phyloP scores from a whole-genome alignment of 176 grass and related monocot species.

The Themeda triandra region DNA sequence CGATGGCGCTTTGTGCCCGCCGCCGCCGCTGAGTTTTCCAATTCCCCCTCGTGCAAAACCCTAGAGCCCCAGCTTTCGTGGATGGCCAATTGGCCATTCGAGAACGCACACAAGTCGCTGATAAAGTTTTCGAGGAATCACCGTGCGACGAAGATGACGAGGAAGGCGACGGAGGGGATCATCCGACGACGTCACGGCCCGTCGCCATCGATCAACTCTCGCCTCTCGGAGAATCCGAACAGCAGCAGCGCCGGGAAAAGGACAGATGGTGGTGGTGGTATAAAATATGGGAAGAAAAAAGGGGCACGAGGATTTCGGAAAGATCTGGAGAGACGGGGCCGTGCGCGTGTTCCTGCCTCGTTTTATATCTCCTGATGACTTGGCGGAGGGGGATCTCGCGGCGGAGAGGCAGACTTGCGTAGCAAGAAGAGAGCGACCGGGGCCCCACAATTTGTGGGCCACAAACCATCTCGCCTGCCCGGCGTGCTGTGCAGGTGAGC shows the following conservation, averaged over 20 bases:
- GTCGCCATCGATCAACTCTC: constrained; percentile 6
- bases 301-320: neutral
- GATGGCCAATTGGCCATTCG: neutral
- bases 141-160: constrained; percentile 1
- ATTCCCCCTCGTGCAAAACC: neutral
- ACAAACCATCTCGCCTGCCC: neutral
- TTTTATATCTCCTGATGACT: constrained; percentile 12
- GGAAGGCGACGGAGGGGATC: neutral
- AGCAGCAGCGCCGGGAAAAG: neutral
- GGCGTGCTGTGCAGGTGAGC: too few species aligned
- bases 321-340: neutral
- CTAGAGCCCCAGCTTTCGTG: neutral
- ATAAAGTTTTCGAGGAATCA: neutral
- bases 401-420: neutral
- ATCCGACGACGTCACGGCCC: neutral
- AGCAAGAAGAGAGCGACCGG: neutral
- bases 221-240: neutral
- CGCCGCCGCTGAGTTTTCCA: neutral
- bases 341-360: neutral
- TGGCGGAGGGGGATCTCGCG: neutral
- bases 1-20: neutral
- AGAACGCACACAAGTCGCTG: neutral
- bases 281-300: neutral
- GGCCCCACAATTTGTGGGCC: too few species aligned
- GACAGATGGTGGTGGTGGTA: neutral